phyloP scores from a whole-genome alignment of 2,329 filamentous ascomycete species.

The Trichoderma gracile region DNA sequence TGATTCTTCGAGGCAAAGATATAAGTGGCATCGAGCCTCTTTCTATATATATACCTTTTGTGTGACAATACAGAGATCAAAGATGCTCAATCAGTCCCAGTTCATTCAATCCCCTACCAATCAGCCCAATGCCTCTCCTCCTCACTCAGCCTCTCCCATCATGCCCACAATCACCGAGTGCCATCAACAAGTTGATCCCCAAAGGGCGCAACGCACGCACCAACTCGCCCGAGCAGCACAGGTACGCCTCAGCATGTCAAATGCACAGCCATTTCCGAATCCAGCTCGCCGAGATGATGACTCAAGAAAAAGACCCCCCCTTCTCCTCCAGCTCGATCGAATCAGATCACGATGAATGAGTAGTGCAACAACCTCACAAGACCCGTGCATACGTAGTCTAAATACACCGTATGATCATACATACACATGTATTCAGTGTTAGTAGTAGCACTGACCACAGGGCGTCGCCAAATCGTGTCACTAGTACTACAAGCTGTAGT shows the following conservation, averaged over 20 bases:
- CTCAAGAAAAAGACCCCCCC: background rate
- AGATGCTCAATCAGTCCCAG: background rate
- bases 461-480: background rate
- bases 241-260: background rate
- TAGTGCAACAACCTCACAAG: too few relatives aligned
- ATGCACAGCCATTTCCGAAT: background rate
- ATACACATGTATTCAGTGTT: too few relatives aligned
- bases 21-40: background rate
- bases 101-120: background rate
- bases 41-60: background rate
- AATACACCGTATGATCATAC: background rate
- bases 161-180: background rate
- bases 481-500: background rate
- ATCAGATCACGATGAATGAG: background rate
- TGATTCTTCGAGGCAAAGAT: background rate
- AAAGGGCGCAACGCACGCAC: slow-evolving; percentile 14
- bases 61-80: background rate
- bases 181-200: background rate
- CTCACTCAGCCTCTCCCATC: background rate
- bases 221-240: too few relatives aligned
- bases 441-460: background rate
- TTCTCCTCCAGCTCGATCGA: background rate
- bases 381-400: background rate
- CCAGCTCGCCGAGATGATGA: background rate
- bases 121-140: background rate